Evolutionary conservation across 257 asterid genomes (phyloP).

Genomic region (Avicennia marina): DNA sequence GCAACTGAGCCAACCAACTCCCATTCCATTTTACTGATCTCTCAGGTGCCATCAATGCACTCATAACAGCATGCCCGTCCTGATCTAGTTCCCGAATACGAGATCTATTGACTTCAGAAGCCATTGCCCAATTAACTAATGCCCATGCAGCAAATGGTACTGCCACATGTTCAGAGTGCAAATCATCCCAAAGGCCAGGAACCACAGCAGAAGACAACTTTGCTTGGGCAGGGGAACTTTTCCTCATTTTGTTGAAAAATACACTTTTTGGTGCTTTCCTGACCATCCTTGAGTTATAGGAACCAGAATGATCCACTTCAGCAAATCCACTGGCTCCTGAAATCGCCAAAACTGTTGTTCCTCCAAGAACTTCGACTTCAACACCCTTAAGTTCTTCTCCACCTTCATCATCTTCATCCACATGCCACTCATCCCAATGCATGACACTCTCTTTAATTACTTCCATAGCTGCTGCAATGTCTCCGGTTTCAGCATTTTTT

Average conservation of each 20-base stretch:
- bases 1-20: conserved; percentile 84
- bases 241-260: conserved; percentile 50
- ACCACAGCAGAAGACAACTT: conserved; percentile 61
- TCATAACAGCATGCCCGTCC: conserved; percentile 87
- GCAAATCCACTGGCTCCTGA: conserved; percentile 57
- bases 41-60: conserved; percentile 92
- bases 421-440: conserved; percentile 85
- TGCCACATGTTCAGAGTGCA: conserved; percentile 89
- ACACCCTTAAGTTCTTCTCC: conserved; percentile 87
- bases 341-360: conserved; percentile 84
- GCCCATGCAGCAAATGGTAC: conserved; percentile 99
- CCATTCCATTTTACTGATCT: conserved; percentile 99
- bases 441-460: conserved; percentile 88
- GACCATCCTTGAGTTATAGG: conserved; percentile 22
- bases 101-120: conserved; percentile 78
- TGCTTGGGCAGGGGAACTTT: conserved; percentile 33
- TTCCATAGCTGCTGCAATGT: conserved; percentile 93
- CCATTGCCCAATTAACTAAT: conserved; percentile 97
- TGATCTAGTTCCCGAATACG: conserved; percentile 92
- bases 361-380: conserved; percentile 95
- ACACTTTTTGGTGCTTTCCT: conserved; percentile 32
- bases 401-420: conserved; percentile 55
- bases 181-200: conserved; percentile 99
- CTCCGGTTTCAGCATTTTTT: conserved; percentile 77
- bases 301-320: conserved; percentile 48